Base-by-base conservation (phyloP, 2,329 filamentous ascomycete species). In the Rhynchosporium agropyri region DNA sequence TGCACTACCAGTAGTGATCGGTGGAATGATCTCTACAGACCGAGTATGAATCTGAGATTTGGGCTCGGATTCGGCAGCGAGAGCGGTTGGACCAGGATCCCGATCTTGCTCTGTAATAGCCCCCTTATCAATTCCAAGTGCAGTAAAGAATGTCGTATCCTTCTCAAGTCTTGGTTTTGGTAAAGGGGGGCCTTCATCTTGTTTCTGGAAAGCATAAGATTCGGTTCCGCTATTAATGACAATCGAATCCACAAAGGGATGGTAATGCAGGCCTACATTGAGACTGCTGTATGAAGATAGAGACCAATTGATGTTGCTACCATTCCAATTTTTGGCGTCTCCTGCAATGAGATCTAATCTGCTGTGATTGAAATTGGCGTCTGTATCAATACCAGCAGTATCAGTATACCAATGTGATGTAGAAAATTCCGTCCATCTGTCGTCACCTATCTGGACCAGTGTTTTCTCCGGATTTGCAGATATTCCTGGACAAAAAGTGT, bases 331-430 rank as follows among this genome's bases (percentile, higher is more conserved):
- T 10, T 61, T 43, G 8, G 63, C 60, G 6, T 57, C 59, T 53
- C 67, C 67, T 33, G 58, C 49, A 43, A 70, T 64, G 7, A 61
- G 62, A 54, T 68, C 66, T 8, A 67, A 49, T 40, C 58, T 68
- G 42, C 66, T 67, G 6, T 60, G 62, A 56, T 51, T 62, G 53
- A 59, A 54, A 26, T 59, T 57, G 36, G 20, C 10, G 60, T 65
- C 63, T 15, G 68, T 61, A 10, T 45, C 28, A 8, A 60, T 26
- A 7, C 69, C 69, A 40, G 65, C 64, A 36, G 20, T 33, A 50
- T 71, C 68, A 0, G 12, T 61, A 26, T 67, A 58, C 69, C 69
- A 71, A 31, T 64, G 53, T 20, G 65, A 28, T 8, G 70, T 8
- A 0, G 62, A 68, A 3, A 67, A 43, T 2, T 66, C 58, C 5